These are phyloP conservation scores for Aspergillus nomiae DNA, from an alignment of 2,329 filamentous ascomycete genomes.

Conservation along the genomic window DNA sequence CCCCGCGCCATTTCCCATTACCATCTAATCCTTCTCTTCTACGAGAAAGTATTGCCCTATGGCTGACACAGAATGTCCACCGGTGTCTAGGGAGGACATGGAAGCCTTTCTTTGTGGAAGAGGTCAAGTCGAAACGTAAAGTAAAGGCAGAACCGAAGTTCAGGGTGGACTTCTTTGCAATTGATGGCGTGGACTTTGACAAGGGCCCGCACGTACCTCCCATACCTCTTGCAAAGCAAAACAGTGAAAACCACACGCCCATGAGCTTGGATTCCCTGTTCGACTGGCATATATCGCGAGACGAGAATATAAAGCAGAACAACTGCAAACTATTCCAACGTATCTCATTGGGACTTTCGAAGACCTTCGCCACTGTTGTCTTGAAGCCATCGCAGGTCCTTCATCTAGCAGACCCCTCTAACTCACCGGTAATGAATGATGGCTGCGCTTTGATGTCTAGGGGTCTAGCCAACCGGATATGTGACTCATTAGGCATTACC, in stretches of 20 bases:
- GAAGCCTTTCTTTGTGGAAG: conserved; percentile 48
- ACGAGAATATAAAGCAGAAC: conserved; percentile 38
- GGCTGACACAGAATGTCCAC: conserved; percentile 43
- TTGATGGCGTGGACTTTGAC: conserved; percentile 45
- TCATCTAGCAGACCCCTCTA: conserved; percentile 30
- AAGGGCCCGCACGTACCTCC: conserved; percentile 7
- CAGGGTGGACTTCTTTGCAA: conserved; percentile 47
- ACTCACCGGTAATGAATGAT: conserved; percentile 48
- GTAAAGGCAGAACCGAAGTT: conserved; percentile 25
- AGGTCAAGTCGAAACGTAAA: conserved; percentile 38
- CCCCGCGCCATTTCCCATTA: conserved; percentile 28
- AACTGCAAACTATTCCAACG: conserved; percentile 51
- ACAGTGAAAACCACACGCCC: conserved; percentile 31
- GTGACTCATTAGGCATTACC: conserved; percentile 43
- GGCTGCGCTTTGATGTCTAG: conserved; percentile 60
- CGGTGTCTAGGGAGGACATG: conserved; percentile 46
- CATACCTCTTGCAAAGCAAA: conserved; percentile 27
- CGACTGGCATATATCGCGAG: conserved; percentile 48
- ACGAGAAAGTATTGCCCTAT: conserved; percentile 39
- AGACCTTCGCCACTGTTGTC: conserved; percentile 43
- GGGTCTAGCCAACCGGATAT: conserved; percentile 51
- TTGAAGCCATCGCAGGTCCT: conserved; percentile 42
- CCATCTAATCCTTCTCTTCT: conserved; percentile 27
- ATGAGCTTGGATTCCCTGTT: conserved; percentile 44
- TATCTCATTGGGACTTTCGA: conserved; percentile 46